Percentiles rank a stretch among this genome's conserved stretches.
Conservation (phyloP, 345 rosid species). For the Acer yangbiense region DNA sequence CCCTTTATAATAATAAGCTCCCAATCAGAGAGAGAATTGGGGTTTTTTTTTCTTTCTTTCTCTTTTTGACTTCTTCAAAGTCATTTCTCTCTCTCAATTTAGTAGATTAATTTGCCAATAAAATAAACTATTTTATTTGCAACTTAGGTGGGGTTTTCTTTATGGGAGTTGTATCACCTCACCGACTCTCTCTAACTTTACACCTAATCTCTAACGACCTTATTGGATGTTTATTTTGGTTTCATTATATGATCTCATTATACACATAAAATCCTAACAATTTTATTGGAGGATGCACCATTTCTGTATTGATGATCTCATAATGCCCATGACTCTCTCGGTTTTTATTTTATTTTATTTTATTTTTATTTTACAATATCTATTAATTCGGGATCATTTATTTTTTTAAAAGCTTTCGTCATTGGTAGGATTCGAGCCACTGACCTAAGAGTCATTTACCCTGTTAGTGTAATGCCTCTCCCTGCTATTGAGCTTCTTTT, state of each 20-base stretch:
- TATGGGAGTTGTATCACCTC: constrained; percentile 18
- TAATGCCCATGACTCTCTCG: background rate
- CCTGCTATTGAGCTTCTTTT: background rate
- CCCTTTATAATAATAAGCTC: constrained; percentile 22
- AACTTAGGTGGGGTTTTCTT: background rate
- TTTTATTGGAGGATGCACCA: background rate
- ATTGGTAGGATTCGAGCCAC: too few relatives aligned
- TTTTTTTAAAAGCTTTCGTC: too few relatives aligned
- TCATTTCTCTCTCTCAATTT: constrained; percentile 6
- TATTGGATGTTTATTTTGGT: constrained; percentile 16
- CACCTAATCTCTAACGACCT: constrained; percentile 36
- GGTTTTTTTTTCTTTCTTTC: background rate
- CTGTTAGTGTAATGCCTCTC: too few relatives aligned
- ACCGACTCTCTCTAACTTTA: constrained; percentile 15
- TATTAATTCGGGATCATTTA: too few relatives aligned
- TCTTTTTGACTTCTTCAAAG: constrained; percentile 37
- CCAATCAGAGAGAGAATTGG: background rate
- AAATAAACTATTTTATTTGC: background rate
- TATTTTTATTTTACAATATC: too few relatives aligned
- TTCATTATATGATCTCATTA: background rate
- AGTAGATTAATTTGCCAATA: constrained; percentile 22
- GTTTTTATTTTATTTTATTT: too few relatives aligned
- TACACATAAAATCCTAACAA: background rate
- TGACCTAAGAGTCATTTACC: too few relatives aligned
- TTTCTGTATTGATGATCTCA: background rate